phyloP scores from a whole-genome alignment of 2,329 filamentous ascomycete genomes.

The Nakataea oryzae region DNA sequence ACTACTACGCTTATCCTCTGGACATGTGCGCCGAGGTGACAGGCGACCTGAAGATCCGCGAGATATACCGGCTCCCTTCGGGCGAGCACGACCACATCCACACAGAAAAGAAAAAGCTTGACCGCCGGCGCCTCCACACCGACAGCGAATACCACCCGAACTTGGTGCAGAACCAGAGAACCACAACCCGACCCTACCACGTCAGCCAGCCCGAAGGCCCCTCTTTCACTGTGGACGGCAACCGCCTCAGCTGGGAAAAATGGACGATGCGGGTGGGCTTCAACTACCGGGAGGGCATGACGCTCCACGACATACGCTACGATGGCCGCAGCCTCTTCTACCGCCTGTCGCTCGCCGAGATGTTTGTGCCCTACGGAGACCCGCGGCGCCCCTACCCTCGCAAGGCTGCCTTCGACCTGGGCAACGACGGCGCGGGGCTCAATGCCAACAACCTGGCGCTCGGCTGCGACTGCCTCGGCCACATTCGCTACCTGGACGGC shows the following conservation, averaged over 20 bases:
- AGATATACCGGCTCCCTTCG: slow-evolving; percentile 37
- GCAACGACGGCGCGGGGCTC: slow-evolving; percentile 56
- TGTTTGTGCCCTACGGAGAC: slow-evolving; percentile 60
- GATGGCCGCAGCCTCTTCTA: slow-evolving; percentile 56
- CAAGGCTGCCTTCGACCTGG: slow-evolving; percentile 65
- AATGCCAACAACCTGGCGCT: slow-evolving; percentile 58
- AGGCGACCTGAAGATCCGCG: slow-evolving; percentile 35
- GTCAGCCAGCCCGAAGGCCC: slow-evolving; percentile 9
- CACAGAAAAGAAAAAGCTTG: slow-evolving; percentile 22
- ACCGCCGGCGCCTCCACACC: slow-evolving; percentile 27
- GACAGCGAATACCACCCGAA: slow-evolving; percentile 22
- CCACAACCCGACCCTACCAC: slow-evolving; percentile 43
- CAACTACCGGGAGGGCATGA: slow-evolving; percentile 59
- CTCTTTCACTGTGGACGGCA: slow-evolving; percentile 38
- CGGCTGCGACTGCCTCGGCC: slow-evolving; percentile 61
- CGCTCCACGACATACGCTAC: slow-evolving; percentile 60
- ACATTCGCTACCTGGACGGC: slow-evolving; percentile 53
- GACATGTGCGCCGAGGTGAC: slow-evolving; percentile 41
- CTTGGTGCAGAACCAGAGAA: slow-evolving; percentile 23
- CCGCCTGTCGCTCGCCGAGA: slow-evolving; percentile 56
- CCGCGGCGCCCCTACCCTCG: slow-evolving; percentile 54
- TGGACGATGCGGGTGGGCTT: slow-evolving; percentile 62
- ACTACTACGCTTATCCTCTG: slow-evolving; percentile 47
- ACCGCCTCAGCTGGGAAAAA: slow-evolving; percentile 50
- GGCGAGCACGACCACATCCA: slow-evolving; percentile 27